Conservation (phyloP, 352 stramenopile species). For the Phytopythium helicoides region DNA sequence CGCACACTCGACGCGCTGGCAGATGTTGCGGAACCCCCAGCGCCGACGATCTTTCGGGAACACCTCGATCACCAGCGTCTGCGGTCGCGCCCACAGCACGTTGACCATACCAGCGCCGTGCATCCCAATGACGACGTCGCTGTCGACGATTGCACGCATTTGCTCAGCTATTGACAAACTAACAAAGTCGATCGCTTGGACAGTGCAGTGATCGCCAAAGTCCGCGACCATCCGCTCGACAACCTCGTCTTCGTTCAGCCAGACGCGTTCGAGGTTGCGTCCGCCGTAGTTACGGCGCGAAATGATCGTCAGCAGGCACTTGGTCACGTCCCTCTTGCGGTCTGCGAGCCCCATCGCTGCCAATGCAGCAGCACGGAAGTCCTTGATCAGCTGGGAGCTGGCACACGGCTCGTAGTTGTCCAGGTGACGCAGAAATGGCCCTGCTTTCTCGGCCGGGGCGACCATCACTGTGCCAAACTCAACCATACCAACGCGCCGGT, state of each 20-base stretch:
- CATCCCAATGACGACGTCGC: conserved; percentile 79
- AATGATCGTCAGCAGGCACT: conserved; percentile 52
- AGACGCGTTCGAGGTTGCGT: conserved; percentile 53
- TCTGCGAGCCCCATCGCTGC: conserved; percentile 11
- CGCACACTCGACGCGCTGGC: conserved; percentile 58
- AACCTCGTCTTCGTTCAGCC: conserved; percentile 67
- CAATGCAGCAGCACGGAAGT: conserved; percentile 22
- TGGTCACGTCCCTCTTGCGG: too few relatives aligned
- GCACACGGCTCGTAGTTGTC: conserved; percentile 41
- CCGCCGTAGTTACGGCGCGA: conserved; percentile 43
- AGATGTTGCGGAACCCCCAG: conserved; percentile 80
- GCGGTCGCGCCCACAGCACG: conserved; percentile 52
- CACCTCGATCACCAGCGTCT: conserved; percentile 65
- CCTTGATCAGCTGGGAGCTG: conserved; percentile 15
- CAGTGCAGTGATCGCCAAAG: conserved; percentile 15
- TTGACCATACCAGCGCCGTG: conserved; percentile 82
- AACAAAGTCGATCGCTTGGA: conserved; percentile 69
- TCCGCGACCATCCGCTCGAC: conserved; percentile 38
- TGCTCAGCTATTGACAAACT: conserved; percentile 47
- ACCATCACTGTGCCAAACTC: conserved; percentile 36
- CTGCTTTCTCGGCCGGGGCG: conserved; percentile 29
- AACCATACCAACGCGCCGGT: too few relatives aligned
- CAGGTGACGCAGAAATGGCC: conserved; percentile 42
- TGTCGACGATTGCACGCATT: conserved; percentile 56
- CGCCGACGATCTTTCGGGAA: too few relatives aligned